Percentiles rank a stretch among this genome's conserved stretches.
Conservation (phyloP, 1,284 basidiomycete genomes). For the Coniferiporia sulphurascens region DNA sequence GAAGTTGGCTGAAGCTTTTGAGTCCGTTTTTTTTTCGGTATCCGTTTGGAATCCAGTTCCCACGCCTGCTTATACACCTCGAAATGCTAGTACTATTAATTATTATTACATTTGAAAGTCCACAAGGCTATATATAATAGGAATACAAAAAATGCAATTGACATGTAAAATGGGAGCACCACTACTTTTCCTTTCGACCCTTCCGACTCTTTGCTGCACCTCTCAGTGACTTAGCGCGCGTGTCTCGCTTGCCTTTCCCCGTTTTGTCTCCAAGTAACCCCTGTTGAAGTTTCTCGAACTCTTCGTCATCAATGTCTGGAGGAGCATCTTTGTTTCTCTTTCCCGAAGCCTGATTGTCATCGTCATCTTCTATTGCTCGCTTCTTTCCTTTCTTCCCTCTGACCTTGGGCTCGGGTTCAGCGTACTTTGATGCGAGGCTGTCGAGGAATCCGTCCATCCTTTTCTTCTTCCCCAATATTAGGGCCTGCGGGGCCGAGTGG, state of each 20-base stretch:
- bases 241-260: constrained; percentile 30
- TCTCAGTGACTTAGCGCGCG: constrained; percentile 22
- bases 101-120: neutral
- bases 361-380: constrained; percentile 36
- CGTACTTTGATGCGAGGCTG: constrained; percentile 79
- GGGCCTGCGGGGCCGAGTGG: constrained; percentile 68
- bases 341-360: constrained; percentile 39
- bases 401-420: constrained; percentile 38
- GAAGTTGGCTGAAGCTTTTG: neutral
- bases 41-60: constrained; percentile 1
- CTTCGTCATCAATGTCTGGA: constrained; percentile 64
- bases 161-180: neutral
- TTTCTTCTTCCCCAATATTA: constrained; percentile 78
- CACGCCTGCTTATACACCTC: neutral
- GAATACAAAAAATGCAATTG: neutral
- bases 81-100: too few species aligned
- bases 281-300: constrained; percentile 60
- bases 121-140: neutral
- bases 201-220: neutral
- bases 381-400: constrained; percentile 50
- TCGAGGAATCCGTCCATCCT: constrained; percentile 72
- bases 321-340: constrained; percentile 44
- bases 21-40: constrained; percentile 2
- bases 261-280: constrained; percentile 42
- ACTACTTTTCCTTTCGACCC: constrained; percentile 35